These are phyloP conservation scores for Pleurotus tuber-regium DNA, from an alignment of 768 basidiomycete genomes.

Conservation along the genomic window DNA sequence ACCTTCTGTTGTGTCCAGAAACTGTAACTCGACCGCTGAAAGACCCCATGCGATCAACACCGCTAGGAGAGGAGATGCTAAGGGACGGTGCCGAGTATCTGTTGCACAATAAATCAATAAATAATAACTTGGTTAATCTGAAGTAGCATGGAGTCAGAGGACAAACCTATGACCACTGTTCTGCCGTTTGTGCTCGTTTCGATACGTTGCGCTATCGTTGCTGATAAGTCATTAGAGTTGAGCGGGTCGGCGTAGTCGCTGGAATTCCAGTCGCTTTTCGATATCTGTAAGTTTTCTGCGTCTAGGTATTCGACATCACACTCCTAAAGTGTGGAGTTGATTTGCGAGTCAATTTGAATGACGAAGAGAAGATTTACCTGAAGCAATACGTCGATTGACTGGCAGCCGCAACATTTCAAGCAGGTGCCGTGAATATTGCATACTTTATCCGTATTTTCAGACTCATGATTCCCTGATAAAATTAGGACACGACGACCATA, in stretches of 20 bases:
- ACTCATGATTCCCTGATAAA: too few species aligned
- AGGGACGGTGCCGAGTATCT: not conserved
- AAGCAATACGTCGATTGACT: too few species aligned
- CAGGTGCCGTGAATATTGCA: too few species aligned
- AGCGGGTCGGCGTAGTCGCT: not conserved
- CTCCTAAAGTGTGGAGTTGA: too few species aligned
- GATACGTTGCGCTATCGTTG: not conserved
- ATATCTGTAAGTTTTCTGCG: not conserved
- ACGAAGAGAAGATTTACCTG: too few species aligned
- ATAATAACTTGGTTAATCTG: not conserved
- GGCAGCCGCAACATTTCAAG: too few species aligned
- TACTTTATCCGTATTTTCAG: too few species aligned
- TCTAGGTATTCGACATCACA: too few species aligned
- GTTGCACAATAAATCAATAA: not conserved
- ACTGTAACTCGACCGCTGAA: conserved; percentile 87
- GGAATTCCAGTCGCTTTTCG: not conserved
- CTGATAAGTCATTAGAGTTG: not conserved
- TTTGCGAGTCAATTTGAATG: too few species aligned
- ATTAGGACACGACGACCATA: too few species aligned
- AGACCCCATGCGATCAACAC: conserved; percentile 91
- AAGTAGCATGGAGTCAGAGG: not conserved
- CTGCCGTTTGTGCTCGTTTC: not conserved
- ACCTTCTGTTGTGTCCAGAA: conserved; percentile 99
- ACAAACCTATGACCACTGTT: not conserved
- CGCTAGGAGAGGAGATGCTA: conserved; percentile 24